Conservation (phyloP, 441 rosid genomes). For the Gossypium davidsonii region DNA sequence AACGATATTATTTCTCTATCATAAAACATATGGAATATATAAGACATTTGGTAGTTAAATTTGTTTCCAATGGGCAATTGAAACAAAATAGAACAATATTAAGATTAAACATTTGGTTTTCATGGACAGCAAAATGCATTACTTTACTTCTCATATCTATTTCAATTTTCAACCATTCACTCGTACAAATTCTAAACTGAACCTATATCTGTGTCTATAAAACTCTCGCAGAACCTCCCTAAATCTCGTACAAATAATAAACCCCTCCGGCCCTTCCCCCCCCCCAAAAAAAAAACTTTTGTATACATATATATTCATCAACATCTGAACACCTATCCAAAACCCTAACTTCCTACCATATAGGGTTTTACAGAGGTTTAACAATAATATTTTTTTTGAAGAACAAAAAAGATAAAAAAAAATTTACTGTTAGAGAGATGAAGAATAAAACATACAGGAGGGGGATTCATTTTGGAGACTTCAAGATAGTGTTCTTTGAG, state of each 20-base stretch:
- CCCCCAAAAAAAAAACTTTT: background rate
- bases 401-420: background rate
- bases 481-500: conserved; percentile 82
- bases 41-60: too few relatives aligned
- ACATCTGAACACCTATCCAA: background rate
- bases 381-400: background rate
- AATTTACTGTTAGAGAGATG: background rate
- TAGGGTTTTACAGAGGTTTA: background rate
- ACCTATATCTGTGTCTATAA: background rate
- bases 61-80: too few relatives aligned
- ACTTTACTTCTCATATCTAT: background rate
- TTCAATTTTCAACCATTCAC: background rate
- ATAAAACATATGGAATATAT: background rate
- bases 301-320: background rate
- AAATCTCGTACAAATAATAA: background rate
- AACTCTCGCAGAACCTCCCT: background rate
- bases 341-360: background rate
- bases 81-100: too few relatives aligned
- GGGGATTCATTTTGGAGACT: conserved; percentile 84
- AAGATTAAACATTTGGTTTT: background rate
- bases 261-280: too few relatives aligned
- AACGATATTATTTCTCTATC: background rate
- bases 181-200: background rate
- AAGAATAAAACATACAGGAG: conserved; percentile 52
- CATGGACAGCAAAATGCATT: background rate